Conservation (phyloP, 1,284 basidiomycete genomes). For the Austroboletus niveus region DNA sequence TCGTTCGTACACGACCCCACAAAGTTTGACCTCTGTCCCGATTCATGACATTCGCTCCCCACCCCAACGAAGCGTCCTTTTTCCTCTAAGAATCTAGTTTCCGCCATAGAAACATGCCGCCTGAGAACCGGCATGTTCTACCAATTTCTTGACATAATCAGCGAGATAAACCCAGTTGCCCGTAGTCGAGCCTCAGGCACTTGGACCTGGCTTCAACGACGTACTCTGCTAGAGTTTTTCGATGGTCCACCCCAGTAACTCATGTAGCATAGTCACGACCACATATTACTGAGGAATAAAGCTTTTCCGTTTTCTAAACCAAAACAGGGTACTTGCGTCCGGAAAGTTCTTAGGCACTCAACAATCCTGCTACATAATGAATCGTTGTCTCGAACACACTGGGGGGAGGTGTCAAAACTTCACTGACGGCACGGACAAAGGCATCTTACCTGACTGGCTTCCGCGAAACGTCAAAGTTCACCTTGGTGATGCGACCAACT, state of each 20-base stretch:
- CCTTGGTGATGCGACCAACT: conserved; percentile 44
- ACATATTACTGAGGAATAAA: conserved; percentile 61
- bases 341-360: conserved; percentile 85
- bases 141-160: conserved; percentile 45
- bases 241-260: conserved; percentile 32
- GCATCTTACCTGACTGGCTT: conserved; percentile 50
- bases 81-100: conserved; percentile 70
- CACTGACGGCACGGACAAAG: background rate
- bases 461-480: conserved; percentile 54
- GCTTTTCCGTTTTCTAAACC: conserved; percentile 62
- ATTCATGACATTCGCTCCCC: conserved; percentile 57
- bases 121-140: conserved; percentile 65
- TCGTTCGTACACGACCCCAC: conserved; percentile 63
- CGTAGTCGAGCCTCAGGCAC: conserved; percentile 61
- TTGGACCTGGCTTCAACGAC: conserved; percentile 31
- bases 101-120: conserved; percentile 70
- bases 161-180: conserved; percentile 61
- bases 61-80: conserved; percentile 74
- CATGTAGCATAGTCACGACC: background rate
- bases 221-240: conserved; percentile 48
- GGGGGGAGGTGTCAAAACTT: background rate
- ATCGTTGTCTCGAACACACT: conserved; percentile 90
- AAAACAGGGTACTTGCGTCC: conserved; percentile 52
- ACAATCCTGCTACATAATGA: conserved; percentile 67
- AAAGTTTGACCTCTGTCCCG: conserved; percentile 59